Conservation (phyloP, 1,284 basidiomycete species). For the Vanrija sp. region DNA sequence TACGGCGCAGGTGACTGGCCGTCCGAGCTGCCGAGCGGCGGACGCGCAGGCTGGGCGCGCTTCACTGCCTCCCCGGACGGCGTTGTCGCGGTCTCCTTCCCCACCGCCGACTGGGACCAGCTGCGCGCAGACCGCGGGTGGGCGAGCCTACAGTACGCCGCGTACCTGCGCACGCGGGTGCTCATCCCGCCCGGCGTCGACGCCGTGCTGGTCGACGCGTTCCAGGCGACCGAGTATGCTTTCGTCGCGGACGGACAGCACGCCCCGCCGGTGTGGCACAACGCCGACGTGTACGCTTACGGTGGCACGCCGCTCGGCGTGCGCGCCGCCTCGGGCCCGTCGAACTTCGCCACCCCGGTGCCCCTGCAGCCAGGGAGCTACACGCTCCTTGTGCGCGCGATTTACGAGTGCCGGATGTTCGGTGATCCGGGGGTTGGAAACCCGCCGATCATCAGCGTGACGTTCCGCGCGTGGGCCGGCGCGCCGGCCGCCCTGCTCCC, state of each 20-base stretch:
- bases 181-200: slow-evolving; percentile 7
- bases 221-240: slow-evolving; percentile 41
- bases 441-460: slow-evolving; percentile 29
- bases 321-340: slow-evolving; percentile 1
- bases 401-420: slow-evolving; percentile 46
- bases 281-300: slow-evolving; percentile 44
- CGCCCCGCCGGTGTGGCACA: slow-evolving; percentile 29
- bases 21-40: slow-evolving; percentile 32
- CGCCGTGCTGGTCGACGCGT: slow-evolving; percentile 30
- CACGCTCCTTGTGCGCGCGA: slow-evolving; percentile 30
- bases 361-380: slow-evolving; percentile 31
- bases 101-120: slow-evolving; percentile 32
- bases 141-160: slow-evolving; percentile 41
- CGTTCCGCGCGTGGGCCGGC: slow-evolving; percentile 7
- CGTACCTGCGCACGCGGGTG: slow-evolving; percentile 28
- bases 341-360: slow-evolving; percentile 32
- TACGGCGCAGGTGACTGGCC: slow-evolving; percentile 30
- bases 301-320: slow-evolving; percentile 18
- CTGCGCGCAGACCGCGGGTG: slow-evolving; percentile 45
- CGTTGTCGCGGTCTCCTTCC: background rate
- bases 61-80: slow-evolving; percentile 21
- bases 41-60: slow-evolving; percentile 31
- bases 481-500: background rate
- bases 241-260: slow-evolving; percentile 22
- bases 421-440: slow-evolving; percentile 33